Evolutionary conservation across 306 rosid species (phyloP).

Genomic region (Inga leiocalycina): DNA sequence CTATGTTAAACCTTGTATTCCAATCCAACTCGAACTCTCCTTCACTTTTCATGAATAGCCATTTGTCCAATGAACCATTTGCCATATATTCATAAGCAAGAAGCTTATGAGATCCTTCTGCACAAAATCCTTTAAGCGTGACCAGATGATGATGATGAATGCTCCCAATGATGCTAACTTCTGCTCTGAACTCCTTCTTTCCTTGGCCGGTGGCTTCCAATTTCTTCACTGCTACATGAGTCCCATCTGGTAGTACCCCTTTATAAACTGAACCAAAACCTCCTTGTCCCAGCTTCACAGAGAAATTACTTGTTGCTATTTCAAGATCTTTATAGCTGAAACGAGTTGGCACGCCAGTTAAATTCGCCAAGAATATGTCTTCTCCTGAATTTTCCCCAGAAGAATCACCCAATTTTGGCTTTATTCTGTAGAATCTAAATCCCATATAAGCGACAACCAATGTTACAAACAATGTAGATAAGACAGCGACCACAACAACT

Average conservation of each 20-base stretch:
- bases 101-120: conserved; percentile 34
- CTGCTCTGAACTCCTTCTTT: conserved; percentile 40
- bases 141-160: conserved; percentile 39
- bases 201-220: conserved; percentile 39
- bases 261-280: conserved; percentile 67
- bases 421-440: conserved; percentile 30
- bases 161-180: conserved; percentile 38
- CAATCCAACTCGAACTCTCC: conserved; percentile 30
- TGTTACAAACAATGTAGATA: conserved; percentile 32
- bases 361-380: conserved; percentile 45
- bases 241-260: conserved; percentile 54
- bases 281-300: conserved; percentile 58
- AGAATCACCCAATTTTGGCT: conserved; percentile 35
- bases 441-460: conserved; percentile 40
- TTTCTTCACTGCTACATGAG: conserved; percentile 37
- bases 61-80: conserved; percentile 37
- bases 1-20: conserved; percentile 35
- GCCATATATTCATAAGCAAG: conserved; percentile 41
- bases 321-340: conserved; percentile 48
- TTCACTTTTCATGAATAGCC: conserved; percentile 30
- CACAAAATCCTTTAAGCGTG: conserved; percentile 38
- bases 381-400: conserved; percentile 46
- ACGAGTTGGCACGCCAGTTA: conserved; percentile 53
- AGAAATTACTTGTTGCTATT: conserved; percentile 52
- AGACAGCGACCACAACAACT: conserved; percentile 32